These are phyloP conservation scores for Heracleum sosnowskyi DNA, from an alignment of 129 eudicot genomes.

Conservation along the genomic window DNA sequence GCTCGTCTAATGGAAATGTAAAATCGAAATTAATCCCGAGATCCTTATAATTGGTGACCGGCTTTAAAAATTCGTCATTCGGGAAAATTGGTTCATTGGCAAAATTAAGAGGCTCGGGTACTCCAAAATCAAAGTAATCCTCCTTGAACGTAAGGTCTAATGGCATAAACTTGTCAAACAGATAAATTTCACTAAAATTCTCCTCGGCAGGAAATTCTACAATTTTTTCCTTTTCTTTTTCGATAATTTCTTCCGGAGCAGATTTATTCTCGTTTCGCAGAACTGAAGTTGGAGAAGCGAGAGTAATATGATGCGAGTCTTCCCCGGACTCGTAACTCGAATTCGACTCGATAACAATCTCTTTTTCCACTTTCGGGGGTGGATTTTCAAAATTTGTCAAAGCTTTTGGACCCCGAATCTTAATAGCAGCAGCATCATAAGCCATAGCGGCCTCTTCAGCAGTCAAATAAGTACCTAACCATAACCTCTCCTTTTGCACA, in stretches of 20 bases:
- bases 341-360: slow-evolving; percentile 26
- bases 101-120: slow-evolving; percentile 26
- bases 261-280: slow-evolving; percentile 23
- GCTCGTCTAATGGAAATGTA: background rate
- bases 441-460: slow-evolving; percentile 97
- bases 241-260: slow-evolving; percentile 2
- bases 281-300: slow-evolving; percentile 62
- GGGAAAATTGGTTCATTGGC: slow-evolving; percentile 21
- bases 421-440: slow-evolving; percentile 86
- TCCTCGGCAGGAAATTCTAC: background rate
- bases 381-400: slow-evolving; percentile 61
- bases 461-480: slow-evolving; percentile 90
- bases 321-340: slow-evolving; percentile 68
- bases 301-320: slow-evolving; percentile 31
- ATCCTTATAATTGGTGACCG: background rate
- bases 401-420: slow-evolving; percentile 83
- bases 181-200: slow-evolving; percentile 4
- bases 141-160: slow-evolving; percentile 37
- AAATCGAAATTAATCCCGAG: background rate
- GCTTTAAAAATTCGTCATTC: background rate
- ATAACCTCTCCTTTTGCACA: slow-evolving; percentile 41
- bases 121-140: slow-evolving; percentile 37
- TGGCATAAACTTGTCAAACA: slow-evolving; percentile 25
- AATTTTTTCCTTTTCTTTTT: slow-evolving; percentile 3
- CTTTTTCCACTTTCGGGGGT: slow-evolving; percentile 26